Conservation (phyloP, 129 eudicot species). For the Lactuca sativa region DNA sequence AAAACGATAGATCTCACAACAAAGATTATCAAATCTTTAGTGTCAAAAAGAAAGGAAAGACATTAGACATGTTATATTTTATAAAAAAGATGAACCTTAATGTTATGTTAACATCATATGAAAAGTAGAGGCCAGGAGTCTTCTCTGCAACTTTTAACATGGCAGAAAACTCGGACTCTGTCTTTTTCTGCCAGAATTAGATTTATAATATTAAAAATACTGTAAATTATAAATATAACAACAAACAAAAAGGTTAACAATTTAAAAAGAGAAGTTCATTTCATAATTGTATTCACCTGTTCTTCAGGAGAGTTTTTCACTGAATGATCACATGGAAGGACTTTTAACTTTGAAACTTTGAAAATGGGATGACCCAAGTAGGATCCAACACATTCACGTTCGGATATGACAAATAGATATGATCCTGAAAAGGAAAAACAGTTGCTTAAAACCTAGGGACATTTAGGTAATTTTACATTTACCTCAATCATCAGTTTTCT, state of each 20-base stretch:
- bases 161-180: slow-evolving; percentile 76
- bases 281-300: slow-evolving; percentile 45
- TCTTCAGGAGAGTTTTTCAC: slow-evolving; percentile 68
- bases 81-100: slow-evolving; percentile 56
- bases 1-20: neutral
- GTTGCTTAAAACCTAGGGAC: slow-evolving; percentile 5
- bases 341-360: slow-evolving; percentile 71
- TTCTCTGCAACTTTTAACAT: slow-evolving; percentile 74
- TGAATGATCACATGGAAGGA: slow-evolving; percentile 85
- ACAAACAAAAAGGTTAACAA: neutral
- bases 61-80: neutral
- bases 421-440: slow-evolving; percentile 51
- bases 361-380: slow-evolving; percentile 91
- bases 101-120: slow-evolving; percentile 93
- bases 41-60: neutral
- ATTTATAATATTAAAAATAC: slow-evolving; percentile 10
- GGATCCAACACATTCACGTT: slow-evolving; percentile 78
- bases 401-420: slow-evolving; percentile 73
- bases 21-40: slow-evolving; percentile 4
- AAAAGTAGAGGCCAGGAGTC: slow-evolving; percentile 82
- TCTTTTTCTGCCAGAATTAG: slow-evolving; percentile 62
- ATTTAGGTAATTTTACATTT: slow-evolving; percentile 1
- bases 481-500: slow-evolving; percentile 9
- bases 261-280: neutral
- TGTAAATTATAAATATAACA: neutral